Evolutionary conservation across 805 yeast species (phyloP).

Genomic region (Cyberlindnera samutprakarnensis): DNA sequence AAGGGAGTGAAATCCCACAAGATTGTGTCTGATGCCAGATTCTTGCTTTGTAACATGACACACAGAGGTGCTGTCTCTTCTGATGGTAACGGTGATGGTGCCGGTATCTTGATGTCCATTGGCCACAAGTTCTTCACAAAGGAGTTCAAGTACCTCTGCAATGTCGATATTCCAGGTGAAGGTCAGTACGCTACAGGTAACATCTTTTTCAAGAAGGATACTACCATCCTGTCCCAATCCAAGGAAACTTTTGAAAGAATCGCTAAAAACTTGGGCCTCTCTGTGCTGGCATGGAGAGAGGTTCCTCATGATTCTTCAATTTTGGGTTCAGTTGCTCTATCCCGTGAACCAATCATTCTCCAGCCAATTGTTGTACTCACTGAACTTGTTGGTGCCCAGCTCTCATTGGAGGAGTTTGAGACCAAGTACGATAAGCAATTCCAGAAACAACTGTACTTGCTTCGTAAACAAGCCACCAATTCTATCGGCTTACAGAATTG

Average conservation of each 20-base stretch:
- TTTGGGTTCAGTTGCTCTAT: conserved; percentile 88
- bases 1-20: conserved; percentile 85
- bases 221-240: conserved; percentile 58
- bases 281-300: conserved; percentile 88
- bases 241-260: conserved; percentile 73
- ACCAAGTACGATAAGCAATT: conserved; percentile 52
- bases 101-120: conserved; percentile 89
- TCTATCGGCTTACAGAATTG: conserved; percentile 92
- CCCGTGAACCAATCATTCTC: conserved; percentile 84
- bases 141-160: conserved; percentile 70
- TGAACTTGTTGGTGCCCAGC: conserved; percentile 33
- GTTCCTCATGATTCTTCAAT: conserved; percentile 95
- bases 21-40: conserved; percentile 84
- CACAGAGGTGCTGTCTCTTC: conserved; percentile 98
- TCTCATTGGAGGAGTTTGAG: conserved; percentile 48
- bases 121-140: conserved; percentile 83
- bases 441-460: conserved; percentile 75
- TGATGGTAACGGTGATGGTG: conserved; percentile 98
- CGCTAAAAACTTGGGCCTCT: conserved; percentile 68
- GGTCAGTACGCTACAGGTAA: conserved; percentile 97
- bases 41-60: conserved; percentile 91
- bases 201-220: conserved; percentile 84
- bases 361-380: conserved; percentile 87
- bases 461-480: conserved; percentile 85
- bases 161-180: conserved; percentile 59